A percentile compares a stretch with the other conserved stretches of the same genome.
Conservation (phyloP, 169 alveolate genomes). For the Plasmodium cynomolgi region DNA sequence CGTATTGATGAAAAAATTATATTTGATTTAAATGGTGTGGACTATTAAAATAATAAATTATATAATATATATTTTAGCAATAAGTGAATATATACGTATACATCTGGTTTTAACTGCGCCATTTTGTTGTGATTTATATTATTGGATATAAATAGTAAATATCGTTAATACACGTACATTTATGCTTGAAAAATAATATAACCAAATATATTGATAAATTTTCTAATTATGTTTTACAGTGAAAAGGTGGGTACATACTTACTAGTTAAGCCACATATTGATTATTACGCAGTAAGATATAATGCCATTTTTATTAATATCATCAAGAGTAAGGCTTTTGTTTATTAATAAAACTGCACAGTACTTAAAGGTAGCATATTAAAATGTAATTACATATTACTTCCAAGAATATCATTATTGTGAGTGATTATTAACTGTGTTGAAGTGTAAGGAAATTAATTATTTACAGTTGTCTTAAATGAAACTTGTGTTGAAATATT, state of each 20-base stretch:
- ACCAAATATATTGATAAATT: neutral
- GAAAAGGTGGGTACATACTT: neutral
- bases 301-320: neutral
- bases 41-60: neutral
- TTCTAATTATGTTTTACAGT: neutral
- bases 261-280: neutral
- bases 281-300: neutral
- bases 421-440: neutral
- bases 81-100: neutral
- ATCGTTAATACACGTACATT: neutral
- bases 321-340: neutral
- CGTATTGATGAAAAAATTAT: neutral
- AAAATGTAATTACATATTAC: neutral
- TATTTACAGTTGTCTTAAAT: neutral
- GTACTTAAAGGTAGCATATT: neutral
- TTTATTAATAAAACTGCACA: neutral
- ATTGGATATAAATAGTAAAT: neutral
- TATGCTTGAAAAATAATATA: neutral
- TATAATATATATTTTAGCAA: neutral
- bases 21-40: neutral
- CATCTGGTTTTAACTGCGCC: neutral
- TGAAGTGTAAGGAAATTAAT: neutral
- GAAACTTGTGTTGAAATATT: neutral
- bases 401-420: neutral
- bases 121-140: neutral